Conservation (phyloP, 2,329 filamentous ascomycete genomes). For the Aureobasidium subglaciale region DNA sequence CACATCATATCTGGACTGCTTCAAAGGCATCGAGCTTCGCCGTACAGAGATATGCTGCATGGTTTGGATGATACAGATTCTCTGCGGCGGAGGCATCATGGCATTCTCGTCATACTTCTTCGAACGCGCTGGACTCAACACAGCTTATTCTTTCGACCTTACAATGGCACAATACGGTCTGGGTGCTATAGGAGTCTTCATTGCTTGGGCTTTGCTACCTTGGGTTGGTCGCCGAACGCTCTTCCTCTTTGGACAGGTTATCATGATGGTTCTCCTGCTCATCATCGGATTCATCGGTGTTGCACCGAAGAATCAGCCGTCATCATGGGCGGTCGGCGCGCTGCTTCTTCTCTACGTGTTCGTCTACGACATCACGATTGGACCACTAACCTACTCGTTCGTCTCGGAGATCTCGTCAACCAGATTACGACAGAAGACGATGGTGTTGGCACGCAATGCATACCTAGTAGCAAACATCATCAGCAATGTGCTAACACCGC, state of each 20-base stretch:
- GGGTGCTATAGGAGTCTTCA: conserved; percentile 23
- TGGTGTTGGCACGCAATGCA: conserved; percentile 25
- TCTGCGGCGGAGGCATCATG: conserved; percentile 28
- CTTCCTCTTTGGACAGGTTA: conserved; percentile 28
- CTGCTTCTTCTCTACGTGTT: conserved; percentile 46
- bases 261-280: conserved; percentile 29
- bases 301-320: conserved; percentile 16
- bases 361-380: conserved; percentile 26
- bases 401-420: conserved; percentile 26
- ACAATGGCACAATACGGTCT: conserved; percentile 27
- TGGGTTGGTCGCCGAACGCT: conserved; percentile 34
- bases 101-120: conserved; percentile 34
- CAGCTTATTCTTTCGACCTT: conserved; percentile 30
- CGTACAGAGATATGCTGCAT: conserved; percentile 37
- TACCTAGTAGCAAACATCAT: conserved; percentile 25
- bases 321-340: conserved; percentile 36
- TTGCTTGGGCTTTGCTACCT: conserved; percentile 30
- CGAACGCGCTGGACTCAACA: conserved; percentile 33
- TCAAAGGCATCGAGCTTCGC: conserved; percentile 44
- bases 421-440: conserved; percentile 24
- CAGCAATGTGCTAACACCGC: conserved; percentile 22
- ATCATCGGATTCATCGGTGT: conserved; percentile 22
- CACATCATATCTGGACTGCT: conserved; percentile 45
- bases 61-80: conserved; percentile 30
- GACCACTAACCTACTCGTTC: conserved; percentile 27